phyloP scores from a whole-genome alignment of 2,329 filamentous ascomycete genomes.

The Penicillium sp. region DNA sequence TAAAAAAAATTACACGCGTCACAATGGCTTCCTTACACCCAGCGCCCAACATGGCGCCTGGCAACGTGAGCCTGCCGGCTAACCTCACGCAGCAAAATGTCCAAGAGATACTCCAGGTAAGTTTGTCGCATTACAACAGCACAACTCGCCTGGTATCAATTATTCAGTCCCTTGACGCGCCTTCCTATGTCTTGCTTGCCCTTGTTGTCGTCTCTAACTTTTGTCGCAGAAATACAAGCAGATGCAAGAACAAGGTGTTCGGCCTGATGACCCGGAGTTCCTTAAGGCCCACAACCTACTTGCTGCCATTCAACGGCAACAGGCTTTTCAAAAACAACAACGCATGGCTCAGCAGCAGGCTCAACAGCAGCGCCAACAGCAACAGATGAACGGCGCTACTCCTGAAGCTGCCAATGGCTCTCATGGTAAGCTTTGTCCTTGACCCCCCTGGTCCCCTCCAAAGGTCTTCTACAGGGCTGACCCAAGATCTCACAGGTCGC shows the following conservation, averaged over 20 bases:
- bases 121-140: constrained; percentile 16
- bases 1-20: constrained; percentile 31
- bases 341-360: constrained; percentile 45
- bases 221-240: constrained; percentile 73
- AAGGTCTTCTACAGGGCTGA: neutral
- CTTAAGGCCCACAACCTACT: constrained; percentile 79
- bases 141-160: neutral
- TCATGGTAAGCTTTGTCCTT: constrained; percentile 38
- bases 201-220: constrained; percentile 37
- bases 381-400: constrained; percentile 46
- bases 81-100: constrained; percentile 75
- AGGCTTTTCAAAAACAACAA: constrained; percentile 59
- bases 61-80: constrained; percentile 61
- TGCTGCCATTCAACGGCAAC: constrained; percentile 64
- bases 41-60: constrained; percentile 66
- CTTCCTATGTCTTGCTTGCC: neutral
- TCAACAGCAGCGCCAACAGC: constrained; percentile 40
- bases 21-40: constrained; percentile 80
- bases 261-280: constrained; percentile 80
- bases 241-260: constrained; percentile 83
- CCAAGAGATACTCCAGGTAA: constrained; percentile 65
- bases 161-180: neutral
- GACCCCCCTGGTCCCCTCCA: neutral
- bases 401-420: constrained; percentile 42
- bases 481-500: constrained; percentile 29